Evolutionary conservation across 2,329 filamentous ascomycete genomes (phyloP).

Genomic region (Cercospora sp.): DNA sequence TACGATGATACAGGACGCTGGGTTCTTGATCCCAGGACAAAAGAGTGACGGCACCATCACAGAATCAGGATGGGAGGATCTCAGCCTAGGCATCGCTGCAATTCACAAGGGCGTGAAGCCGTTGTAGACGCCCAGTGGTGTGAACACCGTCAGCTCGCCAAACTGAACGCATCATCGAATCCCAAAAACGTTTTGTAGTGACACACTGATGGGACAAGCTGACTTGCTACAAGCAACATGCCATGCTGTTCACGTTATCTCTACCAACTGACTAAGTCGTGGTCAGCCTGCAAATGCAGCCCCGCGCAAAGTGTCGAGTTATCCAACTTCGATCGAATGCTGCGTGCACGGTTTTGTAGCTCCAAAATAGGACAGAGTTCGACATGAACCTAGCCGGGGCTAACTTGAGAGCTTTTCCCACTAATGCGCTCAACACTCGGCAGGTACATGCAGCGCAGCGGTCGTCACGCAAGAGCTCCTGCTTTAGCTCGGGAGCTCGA

Average conservation of each 20-base stretch:
- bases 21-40: constrained; percentile 74
- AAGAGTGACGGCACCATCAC: constrained; percentile 33
- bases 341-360: neutral
- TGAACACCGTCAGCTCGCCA: neutral
- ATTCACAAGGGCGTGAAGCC: constrained; percentile 97
- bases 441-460: neutral
- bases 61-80: constrained; percentile 76
- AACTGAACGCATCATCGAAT: neutral
- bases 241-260: neutral
- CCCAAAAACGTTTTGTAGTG: neutral
- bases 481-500: constrained; percentile 1
- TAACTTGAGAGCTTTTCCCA: neutral
- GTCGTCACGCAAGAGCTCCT: neutral
- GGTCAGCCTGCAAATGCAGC: neutral
- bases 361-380: neutral
- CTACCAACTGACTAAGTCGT: neutral
- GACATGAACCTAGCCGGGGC: neutral
- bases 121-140: constrained; percentile 17
- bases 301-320: neutral
- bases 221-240: neutral
- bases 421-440: neutral
- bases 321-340: neutral
- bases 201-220: neutral
- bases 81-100: constrained; percentile 89
- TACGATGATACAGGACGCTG: constrained; percentile 78